phyloP scores from a whole-genome alignment of 345 rosid genomes.

The Hypericum androsaemum region DNA sequence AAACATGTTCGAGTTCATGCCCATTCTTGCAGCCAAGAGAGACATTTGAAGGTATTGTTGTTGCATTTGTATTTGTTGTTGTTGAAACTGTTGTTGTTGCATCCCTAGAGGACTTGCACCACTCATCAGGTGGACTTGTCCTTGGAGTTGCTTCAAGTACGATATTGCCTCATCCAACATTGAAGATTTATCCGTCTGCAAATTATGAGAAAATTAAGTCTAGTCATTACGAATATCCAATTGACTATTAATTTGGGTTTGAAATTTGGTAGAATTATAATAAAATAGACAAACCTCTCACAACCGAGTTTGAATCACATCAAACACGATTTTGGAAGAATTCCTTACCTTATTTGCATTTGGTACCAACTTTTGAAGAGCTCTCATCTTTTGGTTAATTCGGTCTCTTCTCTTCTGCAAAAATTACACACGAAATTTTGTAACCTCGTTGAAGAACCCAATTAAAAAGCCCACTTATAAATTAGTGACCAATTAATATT shows the following conservation, averaged over 20 bases:
- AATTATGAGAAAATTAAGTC: neutral
- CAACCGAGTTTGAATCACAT: no score
- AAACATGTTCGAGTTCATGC: slow-evolving; percentile 20
- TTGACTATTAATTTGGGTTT: no score
- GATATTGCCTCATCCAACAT: slow-evolving; percentile 30
- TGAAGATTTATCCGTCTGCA: slow-evolving; percentile 29
- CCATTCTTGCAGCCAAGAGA: slow-evolving; percentile 23
- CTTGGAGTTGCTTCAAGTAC: slow-evolving; percentile 7
- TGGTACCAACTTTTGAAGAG: slow-evolving; percentile 67
- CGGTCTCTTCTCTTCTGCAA: slow-evolving; percentile 48
- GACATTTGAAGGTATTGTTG: slow-evolving; percentile 46
- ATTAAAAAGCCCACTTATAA: no score
- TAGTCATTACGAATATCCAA: no score
- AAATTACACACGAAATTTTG: no score
- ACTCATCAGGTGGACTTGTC: slow-evolving; percentile 32
- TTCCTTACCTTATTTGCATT: slow-evolving; percentile 47
- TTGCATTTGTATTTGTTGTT: no score
- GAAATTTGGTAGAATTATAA: no score
- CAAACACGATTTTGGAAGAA: no score
- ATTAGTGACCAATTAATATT: no score
- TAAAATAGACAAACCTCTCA: no score
- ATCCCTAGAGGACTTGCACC: slow-evolving; percentile 25
- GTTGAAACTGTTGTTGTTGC: slow-evolving; percentile 18
- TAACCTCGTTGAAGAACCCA: no score
- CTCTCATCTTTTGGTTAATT: slow-evolving; percentile 66